A percentile compares a stretch with the other conserved stretches of the same genome.
Conservation (phyloP, 768 basidiomycete genomes). For the Leccinum disarticulatum region DNA sequence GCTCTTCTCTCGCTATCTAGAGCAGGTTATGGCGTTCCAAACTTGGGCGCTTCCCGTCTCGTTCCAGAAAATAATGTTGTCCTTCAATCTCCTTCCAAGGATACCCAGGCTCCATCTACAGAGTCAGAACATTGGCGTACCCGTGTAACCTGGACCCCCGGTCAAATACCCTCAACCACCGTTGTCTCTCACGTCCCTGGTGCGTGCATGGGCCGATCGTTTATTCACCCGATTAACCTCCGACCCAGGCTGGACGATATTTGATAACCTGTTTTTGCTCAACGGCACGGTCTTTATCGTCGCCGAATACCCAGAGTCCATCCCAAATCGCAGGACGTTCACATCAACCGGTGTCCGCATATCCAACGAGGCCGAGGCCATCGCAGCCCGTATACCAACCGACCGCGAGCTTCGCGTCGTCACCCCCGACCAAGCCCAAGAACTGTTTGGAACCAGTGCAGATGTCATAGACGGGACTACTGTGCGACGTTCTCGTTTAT, state of each 20-base stretch:
- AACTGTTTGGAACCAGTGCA: slow-evolving; percentile 71
- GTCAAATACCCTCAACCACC: slow-evolving; percentile 54
- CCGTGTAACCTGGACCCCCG: slow-evolving; percentile 40
- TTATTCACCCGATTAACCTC: not conserved
- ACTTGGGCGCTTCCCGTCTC: slow-evolving; percentile 5
- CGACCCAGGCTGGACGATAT: slow-evolving; percentile 80
- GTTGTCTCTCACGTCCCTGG: slow-evolving; percentile 78
- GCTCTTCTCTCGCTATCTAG: slow-evolving; percentile 47
- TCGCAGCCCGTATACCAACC: slow-evolving; percentile 63
- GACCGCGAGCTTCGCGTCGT: slow-evolving; percentile 81
- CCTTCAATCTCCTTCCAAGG: slow-evolving; percentile 1
- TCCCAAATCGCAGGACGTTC: slow-evolving; percentile 69
- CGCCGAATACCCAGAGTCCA: slow-evolving; percentile 59
- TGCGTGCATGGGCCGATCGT: slow-evolving; percentile 21
- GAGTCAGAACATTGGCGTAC: slow-evolving; percentile 31
- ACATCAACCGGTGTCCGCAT: slow-evolving; percentile 69
- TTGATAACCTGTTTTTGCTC: slow-evolving; percentile 77
- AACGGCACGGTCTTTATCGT: slow-evolving; percentile 86
- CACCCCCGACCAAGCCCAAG: slow-evolving; percentile 60
- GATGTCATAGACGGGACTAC: slow-evolving; percentile 76
- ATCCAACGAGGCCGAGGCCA: slow-evolving; percentile 52
- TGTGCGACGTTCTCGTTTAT: slow-evolving; percentile 37
- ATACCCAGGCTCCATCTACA: slow-evolving; percentile 8
- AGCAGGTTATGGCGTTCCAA: slow-evolving; percentile 8
- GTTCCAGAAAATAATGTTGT: slow-evolving; percentile 4